Evolutionary conservation across 1,284 basidiomycete species (phyloP).

Genomic region (Rhodotorula sp.): DNA sequence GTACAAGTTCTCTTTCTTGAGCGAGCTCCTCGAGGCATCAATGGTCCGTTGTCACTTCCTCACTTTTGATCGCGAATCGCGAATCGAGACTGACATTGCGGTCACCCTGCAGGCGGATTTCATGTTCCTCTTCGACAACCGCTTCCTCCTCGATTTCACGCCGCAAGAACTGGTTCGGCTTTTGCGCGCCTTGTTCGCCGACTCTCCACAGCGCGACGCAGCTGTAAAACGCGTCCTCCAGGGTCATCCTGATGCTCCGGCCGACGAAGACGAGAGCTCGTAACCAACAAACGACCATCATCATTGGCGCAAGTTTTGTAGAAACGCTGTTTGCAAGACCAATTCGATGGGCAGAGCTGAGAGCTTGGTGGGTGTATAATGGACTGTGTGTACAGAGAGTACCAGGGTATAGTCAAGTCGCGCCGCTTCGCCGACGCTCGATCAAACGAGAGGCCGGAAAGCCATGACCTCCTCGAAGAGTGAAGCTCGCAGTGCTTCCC

Average conservation of each 20-base stretch:
- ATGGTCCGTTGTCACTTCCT: slow-evolving; percentile 56
- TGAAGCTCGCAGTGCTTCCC: slow-evolving; percentile 67
- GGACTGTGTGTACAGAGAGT: neutral
- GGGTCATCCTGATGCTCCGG: neutral
- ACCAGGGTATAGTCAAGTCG: neutral
- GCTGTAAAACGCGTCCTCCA: neutral
- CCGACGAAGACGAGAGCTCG: neutral
- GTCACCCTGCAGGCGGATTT: slow-evolving; percentile 62
- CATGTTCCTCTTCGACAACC: slow-evolving; percentile 86
- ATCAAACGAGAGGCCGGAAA: slow-evolving; percentile 13
- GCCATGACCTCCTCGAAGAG: slow-evolving; percentile 36
- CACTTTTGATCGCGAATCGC: neutral
- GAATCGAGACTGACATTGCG: neutral
- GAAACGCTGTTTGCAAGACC: neutral
- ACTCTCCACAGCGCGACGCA: slow-evolving; percentile 70
- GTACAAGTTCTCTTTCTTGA: slow-evolving; percentile 91
- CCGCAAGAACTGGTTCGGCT: slow-evolving; percentile 77
- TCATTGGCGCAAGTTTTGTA: neutral
- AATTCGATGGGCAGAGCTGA: neutral
- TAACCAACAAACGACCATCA: neutral
- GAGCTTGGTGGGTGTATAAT: neutral
- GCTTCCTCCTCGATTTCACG: slow-evolving; percentile 86
- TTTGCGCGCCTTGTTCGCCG: slow-evolving; percentile 84
- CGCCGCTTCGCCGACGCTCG: neutral
- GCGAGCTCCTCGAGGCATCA: slow-evolving; percentile 86